Base-by-base conservation (phyloP, 2,329 filamentous ascomycete genomes). In the Mycosphaerella sp. region DNA sequence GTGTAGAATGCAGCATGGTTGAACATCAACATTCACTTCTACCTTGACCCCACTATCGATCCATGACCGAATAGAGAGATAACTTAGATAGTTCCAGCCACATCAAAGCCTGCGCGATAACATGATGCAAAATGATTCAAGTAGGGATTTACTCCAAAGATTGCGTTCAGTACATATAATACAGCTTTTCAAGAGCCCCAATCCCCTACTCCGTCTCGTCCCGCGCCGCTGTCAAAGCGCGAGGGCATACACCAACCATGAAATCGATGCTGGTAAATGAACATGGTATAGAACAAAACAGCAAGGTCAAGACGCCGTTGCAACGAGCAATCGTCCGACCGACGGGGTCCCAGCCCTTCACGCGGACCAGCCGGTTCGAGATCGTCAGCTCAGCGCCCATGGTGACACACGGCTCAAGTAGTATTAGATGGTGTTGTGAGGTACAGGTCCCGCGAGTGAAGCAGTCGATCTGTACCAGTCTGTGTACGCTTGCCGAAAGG, bases 221-320 rank as follows among this genome's bases (percentile, higher is more conserved):
- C 9, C 30, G 41, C 51, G 50, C 44, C 51, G 32, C 43, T 54
- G 39, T 32, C 30, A 40, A 43, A 49, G 49, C 43, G 49, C 46
- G 44, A 40, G 21, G 25, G 37, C 28, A 41, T 8, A 30, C 17
- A 13, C 25, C 13, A 49, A 50, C 46, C 39, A 45, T 43, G 46
- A 37, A 57, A 41, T 41, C 41, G 36, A 57, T 58, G 56, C 56
- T 34, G 49, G 56, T 58, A 56, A 54, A 58, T 53, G 55, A 54
- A 60, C 58, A 60, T 60, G 58, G 58, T 60, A 60, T 60, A 56
- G 52, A 54, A 55, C 44, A 49, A 41, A 50, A 35, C 43, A 34
- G 14, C 16, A 32, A 40, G 30, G 25, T 25, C 5, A 39, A 47
- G 17, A 41, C 37, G 36, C 27, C n/a, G 16, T 25, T 18, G 27